A percentile compares a stretch with the other conserved stretches of the same genome.
phyloP scores from a whole-genome alignment of 805 yeast genomes.

The Teunomyces pallodes region DNA sequence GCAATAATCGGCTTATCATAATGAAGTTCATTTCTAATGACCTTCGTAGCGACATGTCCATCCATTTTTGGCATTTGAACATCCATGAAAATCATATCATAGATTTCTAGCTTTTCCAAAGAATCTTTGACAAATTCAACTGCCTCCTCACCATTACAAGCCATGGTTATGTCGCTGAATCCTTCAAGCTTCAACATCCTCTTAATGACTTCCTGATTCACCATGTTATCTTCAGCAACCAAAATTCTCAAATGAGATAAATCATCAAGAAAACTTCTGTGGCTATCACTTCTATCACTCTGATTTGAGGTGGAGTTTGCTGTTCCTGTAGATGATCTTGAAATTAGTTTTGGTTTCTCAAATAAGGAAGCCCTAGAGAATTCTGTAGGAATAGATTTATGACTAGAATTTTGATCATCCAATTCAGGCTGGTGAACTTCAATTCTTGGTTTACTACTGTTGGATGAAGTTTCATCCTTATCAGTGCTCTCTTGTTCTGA shows the following conservation, averaged over 20 bases:
- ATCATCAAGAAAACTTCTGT: constrained; percentile 21
- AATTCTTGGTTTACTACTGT: not conserved
- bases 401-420: constrained; percentile 2
- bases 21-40: constrained; percentile 61
- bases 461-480: not conserved
- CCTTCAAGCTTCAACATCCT: constrained; percentile 89
- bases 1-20: constrained; percentile 83
- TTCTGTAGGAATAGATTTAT: not conserved
- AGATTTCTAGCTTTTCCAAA: constrained; percentile 38
- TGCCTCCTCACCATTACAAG: constrained; percentile 91
- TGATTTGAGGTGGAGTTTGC: constrained; percentile 35
- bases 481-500: not conserved
- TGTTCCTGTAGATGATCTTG: constrained; percentile 52
- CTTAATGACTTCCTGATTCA: constrained; percentile 90
- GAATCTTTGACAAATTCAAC: constrained; percentile 60
- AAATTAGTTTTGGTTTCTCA: constrained; percentile 44
- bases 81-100: constrained; percentile 88
- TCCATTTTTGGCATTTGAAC: constrained; percentile 96
- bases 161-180: constrained; percentile 64
- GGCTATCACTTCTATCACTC: constrained; percentile 12
- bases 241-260: constrained; percentile 50
- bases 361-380: constrained; percentile 17
- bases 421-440: not conserved
- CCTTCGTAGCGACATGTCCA: constrained; percentile 79
- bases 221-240: constrained; percentile 92